A percentile compares a stretch with the other conserved stretches of the same genome.
Evolutionary conservation across 2,329 filamentous ascomycete species (phyloP).

Genomic region (Mycogone perniciosa): DNA sequence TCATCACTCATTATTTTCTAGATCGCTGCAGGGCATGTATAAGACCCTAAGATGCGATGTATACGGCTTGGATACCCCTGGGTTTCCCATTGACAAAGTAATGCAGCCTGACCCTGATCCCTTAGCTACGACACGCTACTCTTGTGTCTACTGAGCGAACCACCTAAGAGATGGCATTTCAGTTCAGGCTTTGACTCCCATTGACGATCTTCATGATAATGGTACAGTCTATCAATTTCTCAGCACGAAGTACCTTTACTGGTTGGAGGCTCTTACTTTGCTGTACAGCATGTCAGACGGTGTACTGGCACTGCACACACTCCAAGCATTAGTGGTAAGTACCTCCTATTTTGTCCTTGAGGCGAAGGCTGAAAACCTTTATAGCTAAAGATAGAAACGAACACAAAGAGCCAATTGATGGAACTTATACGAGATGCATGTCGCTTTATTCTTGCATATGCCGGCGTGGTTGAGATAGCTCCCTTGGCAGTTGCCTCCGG

Average conservation of each 20-base stretch:
- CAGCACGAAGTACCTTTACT: conserved; percentile 32
- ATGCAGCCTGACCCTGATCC: conserved; percentile 8
- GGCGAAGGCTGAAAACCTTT: neutral
- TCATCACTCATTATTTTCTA: conserved; percentile 3
- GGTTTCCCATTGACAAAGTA: conserved; percentile 1
- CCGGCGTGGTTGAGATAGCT: conserved; percentile 20
- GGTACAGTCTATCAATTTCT: conserved; percentile 26
- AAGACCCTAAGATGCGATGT: conserved; percentile 14
- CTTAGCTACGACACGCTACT: conserved; percentile 14
- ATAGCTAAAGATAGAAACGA: too few relatives aligned
- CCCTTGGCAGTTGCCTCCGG: conserved; percentile 13
- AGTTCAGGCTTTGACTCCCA: too few relatives aligned
- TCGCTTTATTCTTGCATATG: conserved; percentile 23
- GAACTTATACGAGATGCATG: conserved; percentile 22
- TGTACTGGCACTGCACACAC: conserved; percentile 7
- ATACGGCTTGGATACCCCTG: conserved; percentile 19
- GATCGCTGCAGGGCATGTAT: conserved; percentile 13
- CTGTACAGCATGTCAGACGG: conserved; percentile 20
- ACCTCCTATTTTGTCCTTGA: too few relatives aligned
- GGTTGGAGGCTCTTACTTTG: conserved; percentile 37
- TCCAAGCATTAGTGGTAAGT: conserved; percentile 10
- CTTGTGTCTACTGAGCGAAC: conserved; percentile 19
- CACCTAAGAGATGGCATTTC: conserved; percentile 10
- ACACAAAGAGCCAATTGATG: neutral
- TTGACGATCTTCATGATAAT: neutral